Evolutionary conservation across 345 rosid species (phyloP), one percentile per base, ranked within the genome.

Genomic region (Boechera retrofracta): DNA sequence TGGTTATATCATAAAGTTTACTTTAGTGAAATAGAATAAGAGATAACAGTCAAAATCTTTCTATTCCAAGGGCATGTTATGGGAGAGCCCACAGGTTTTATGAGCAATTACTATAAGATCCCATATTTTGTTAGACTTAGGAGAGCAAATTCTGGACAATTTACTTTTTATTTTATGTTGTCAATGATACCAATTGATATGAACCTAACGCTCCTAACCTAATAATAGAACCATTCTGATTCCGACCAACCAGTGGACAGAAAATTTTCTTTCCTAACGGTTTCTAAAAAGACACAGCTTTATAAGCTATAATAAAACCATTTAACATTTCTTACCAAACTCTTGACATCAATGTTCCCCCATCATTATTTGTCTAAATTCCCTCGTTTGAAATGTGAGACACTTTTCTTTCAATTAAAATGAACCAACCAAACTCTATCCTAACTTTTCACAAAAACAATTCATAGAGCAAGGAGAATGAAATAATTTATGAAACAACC

Each of bases 21-120:
- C 4, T 48, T 5, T n/a, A 10, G 29, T 18, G 31, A 51, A 31
- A 38, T 41, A 32, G 8, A 44, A 45, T 58, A 71, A 18, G 36
- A 56, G 24, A 48, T 12, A 33, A 64, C 12, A 18, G 64, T 39
- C 13, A 38, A 45, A 72, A 72, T 16, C 24, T 52, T 52, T 52
- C 0, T 39, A 61, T 58, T n/a, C 6, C 35, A 62, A 6, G 70
- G 38, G 44, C 53, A 74, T 54, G 13, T 55, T 24, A 58, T 28
- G 18, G 53, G 28, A 39, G 74, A 67, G 58, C 79, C 68, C 69
- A 57, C 54, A 41, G 56, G 38, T 53, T 60, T 76, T 59, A 74
- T 71, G 57, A 33, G 45, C 56, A 47, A 71, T 13, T 10, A n/a
- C 31, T 16, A 29, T 68, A 52, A 51, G 11, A 39, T 39, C 42